These are phyloP conservation scores for Plectosphaerella plurivora DNA, from an alignment of 2,329 filamentous ascomycete species.

Conservation along the genomic window DNA sequence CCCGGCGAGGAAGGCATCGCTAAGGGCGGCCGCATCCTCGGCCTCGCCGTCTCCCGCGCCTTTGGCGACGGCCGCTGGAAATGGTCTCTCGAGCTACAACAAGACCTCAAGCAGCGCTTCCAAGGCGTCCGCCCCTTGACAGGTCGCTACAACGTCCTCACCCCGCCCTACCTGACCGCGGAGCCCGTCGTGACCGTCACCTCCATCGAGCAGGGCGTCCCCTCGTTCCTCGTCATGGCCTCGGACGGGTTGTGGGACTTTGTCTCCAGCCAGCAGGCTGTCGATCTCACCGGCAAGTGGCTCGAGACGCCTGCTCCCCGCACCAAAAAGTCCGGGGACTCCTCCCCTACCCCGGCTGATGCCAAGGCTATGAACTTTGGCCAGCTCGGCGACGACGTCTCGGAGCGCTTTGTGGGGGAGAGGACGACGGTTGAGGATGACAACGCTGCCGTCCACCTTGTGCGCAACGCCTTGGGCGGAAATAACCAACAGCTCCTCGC, in stretches of 20 bases:
- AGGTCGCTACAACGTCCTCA: slow-evolving; percentile 38
- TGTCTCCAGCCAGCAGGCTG: slow-evolving; percentile 52
- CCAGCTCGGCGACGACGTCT: slow-evolving; percentile 13
- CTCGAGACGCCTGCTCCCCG: slow-evolving; percentile 14
- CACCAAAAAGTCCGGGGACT: not conserved
- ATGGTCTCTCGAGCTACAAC: slow-evolving; percentile 45
- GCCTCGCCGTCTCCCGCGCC: slow-evolving; percentile 56
- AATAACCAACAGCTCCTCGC: slow-evolving; percentile 69
- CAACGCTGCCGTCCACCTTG: slow-evolving; percentile 76
- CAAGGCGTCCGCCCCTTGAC: slow-evolving; percentile 32
- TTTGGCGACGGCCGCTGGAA: slow-evolving; percentile 70
- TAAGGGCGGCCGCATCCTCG: slow-evolving; percentile 55
- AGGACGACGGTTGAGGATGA: slow-evolving; percentile 29
- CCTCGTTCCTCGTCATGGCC: slow-evolving; percentile 59
- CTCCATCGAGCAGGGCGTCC: slow-evolving; percentile 36
- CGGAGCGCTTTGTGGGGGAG: slow-evolving; percentile 10
- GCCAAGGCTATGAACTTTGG: slow-evolving; percentile 1
- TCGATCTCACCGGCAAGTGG: slow-evolving; percentile 55
- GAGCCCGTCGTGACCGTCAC: slow-evolving; percentile 60
- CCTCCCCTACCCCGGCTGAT: not conserved
- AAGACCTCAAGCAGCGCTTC: slow-evolving; percentile 32
- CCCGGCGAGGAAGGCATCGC: slow-evolving; percentile 54
- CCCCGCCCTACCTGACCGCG: slow-evolving; percentile 65
- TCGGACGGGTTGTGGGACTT: slow-evolving; percentile 65
- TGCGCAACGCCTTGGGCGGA: slow-evolving; percentile 77